Evolutionary conservation across 2,329 filamentous ascomycete species (phyloP), one percentile per base, ranked within the genome.

Genomic region (Simplicillium aogashimaense): DNA sequence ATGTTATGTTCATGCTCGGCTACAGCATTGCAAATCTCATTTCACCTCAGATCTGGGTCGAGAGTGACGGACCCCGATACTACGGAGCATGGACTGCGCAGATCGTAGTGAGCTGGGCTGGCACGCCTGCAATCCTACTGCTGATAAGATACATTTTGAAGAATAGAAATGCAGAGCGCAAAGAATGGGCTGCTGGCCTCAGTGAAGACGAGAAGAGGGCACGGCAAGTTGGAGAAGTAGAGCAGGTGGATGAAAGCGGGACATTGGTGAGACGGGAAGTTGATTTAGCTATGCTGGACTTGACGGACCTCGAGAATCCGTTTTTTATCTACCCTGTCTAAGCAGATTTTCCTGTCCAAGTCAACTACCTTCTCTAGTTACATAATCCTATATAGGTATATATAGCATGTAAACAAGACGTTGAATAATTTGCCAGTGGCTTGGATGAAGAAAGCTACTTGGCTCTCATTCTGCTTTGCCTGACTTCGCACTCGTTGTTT

Each of bases 221-320:
- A 10, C 50, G 57, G 1, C 52, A 58, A 37, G 47, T 44, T 37
- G 47, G 48, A 3, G 43, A 60, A 20, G 43, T 57, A 8, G 47
- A 25, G 20, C 20, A 25, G 20, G 20, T 25, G 30, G 57, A 60
- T 38, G 54, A 59, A 17, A 45, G 42, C 31, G 60, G 61, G 0
- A 36, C 48, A 15, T 18, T 53, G 6, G 48, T 58, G 10, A 46
- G 49, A 28, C 48, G 46, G 9, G 54, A 59, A 43, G 61, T 60
- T 5, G 56, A 62, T 17, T 45, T 64, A 29, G 52, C 61, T 0
- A 39, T 63, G 28, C n/a, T 62, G 42, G 57, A 64, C 34, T 40
- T 64, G 35, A 65, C 60, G 2, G 63, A 65, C 38, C 18, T 63
- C 36, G 57, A 65, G 40, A 65, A 64, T 37, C 57, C 52, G 18